Conservation (phyloP, 2,329 filamentous ascomycete genomes). For the Ophiostoma quercus region DNA sequence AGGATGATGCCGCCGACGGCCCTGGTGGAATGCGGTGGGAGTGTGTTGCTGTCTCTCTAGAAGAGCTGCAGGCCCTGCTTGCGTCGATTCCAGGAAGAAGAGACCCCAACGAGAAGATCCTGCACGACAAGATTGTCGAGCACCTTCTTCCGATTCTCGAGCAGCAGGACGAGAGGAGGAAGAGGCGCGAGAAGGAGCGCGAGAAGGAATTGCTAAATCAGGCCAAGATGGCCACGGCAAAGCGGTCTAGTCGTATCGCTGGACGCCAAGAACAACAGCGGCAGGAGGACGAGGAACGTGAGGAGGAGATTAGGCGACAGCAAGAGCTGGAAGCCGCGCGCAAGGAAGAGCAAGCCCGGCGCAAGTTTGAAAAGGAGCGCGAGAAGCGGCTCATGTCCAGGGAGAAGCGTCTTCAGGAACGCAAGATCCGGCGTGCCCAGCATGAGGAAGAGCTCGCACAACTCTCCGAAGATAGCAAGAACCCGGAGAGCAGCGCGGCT, state of each 20-base stretch:
- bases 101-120: slow-evolving; percentile 76
- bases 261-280: slow-evolving; percentile 73
- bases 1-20: slow-evolving; percentile 47
- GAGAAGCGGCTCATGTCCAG: slow-evolving; percentile 76
- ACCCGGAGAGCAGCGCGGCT: slow-evolving; percentile 48
- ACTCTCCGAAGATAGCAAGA: slow-evolving; percentile 70
- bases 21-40: slow-evolving; percentile 82
- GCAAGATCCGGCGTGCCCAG: slow-evolving; percentile 73
- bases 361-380: slow-evolving; percentile 63
- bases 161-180: slow-evolving; percentile 68
- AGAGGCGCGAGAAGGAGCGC: slow-evolving; percentile 60
- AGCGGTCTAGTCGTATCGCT: slow-evolving; percentile 85
- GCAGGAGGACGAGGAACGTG: slow-evolving; percentile 63
- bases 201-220: slow-evolving; percentile 76
- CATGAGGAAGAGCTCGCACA: slow-evolving; percentile 79
- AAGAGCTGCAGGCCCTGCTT: slow-evolving; percentile 70
- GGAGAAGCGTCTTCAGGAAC: slow-evolving; percentile 78
- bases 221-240: slow-evolving; percentile 86
- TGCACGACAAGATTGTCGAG: slow-evolving; percentile 65
- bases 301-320: slow-evolving; percentile 62
- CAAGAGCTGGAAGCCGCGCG: slow-evolving; percentile 60
- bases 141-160: slow-evolving; percentile 82
- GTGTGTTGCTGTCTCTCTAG: slow-evolving; percentile 75
- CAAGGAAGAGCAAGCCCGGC: slow-evolving; percentile 59
- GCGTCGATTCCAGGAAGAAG: slow-evolving; percentile 66